These are phyloP conservation scores for Trichophyton rubrum DNA, from an alignment of 2,329 filamentous ascomycete species.

Conservation along the genomic window DNA sequence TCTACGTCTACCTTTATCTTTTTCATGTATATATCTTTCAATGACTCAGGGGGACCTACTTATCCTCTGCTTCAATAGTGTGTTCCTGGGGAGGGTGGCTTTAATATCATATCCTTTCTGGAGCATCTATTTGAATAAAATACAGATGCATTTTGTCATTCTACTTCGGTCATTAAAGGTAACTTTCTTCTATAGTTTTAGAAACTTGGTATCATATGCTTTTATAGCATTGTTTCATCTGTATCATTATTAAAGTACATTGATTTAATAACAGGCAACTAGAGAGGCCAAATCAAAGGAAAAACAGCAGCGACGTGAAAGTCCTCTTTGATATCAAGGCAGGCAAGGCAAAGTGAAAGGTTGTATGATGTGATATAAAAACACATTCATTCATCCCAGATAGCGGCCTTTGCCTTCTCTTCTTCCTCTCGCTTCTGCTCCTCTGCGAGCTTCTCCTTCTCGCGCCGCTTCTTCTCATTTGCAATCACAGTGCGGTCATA, in stretches of 20 bases:
- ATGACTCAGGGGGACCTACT: background rate
- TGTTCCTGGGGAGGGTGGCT: background rate
- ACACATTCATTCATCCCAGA: slow-evolving; percentile 53
- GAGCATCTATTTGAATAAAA: background rate
- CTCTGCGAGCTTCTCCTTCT: slow-evolving; percentile 58
- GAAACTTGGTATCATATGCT: background rate
- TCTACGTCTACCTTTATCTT: background rate
- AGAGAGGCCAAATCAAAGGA: background rate
- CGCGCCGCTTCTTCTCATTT: slow-evolving; percentile 66
- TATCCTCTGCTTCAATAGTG: background rate
- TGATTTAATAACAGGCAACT: background rate
- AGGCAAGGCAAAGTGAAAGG: background rate
- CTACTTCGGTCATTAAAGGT: too few relatives aligned
- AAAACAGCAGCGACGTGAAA: background rate
- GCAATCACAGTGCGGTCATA: slow-evolving; percentile 74
- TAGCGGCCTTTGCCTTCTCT: slow-evolving; percentile 64
- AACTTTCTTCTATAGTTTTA: too few relatives aligned
- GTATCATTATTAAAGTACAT: background rate
- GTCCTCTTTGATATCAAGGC: background rate
- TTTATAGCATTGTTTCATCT: background rate
- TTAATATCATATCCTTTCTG: background rate
- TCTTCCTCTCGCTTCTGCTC: slow-evolving; percentile 49
- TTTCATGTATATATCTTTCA: background rate
- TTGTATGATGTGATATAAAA: background rate
- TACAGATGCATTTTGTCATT: too few relatives aligned